Conservation (phyloP, 1,139 yeast genomes). For the Suhomyces guaymorum region DNA sequence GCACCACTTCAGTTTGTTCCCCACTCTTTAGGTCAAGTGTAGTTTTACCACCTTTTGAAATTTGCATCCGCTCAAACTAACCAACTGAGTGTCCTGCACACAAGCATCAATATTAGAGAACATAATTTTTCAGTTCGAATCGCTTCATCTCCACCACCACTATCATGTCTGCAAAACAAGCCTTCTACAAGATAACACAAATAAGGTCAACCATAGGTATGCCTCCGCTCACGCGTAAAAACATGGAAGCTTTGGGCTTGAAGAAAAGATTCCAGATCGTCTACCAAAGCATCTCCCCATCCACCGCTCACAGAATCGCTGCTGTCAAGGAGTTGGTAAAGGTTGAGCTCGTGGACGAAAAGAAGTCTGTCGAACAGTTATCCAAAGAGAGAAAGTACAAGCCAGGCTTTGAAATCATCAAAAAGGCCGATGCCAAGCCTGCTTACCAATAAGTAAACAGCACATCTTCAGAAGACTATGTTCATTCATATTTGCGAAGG, state of each 20-base stretch:
- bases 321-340: constrained; percentile 85
- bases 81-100: background rate
- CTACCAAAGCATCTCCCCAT: constrained; percentile 72
- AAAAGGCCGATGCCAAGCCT: constrained; percentile 9
- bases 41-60: no score
- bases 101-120: no score
- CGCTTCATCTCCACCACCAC: constrained; percentile 14
- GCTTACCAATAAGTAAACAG: constrained; percentile 7
- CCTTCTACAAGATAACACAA: constrained; percentile 65
- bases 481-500: no score
- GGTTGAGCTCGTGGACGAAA: constrained; percentile 69
- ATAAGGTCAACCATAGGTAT: constrained; percentile 82
- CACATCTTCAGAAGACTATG: no score
- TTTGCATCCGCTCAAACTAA: no score
- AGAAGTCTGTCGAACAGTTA: constrained; percentile 50
- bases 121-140: background rate
- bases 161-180: constrained; percentile 15
- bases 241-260: constrained; percentile 74
- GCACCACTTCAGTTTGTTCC: no score
- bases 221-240: constrained; percentile 66
- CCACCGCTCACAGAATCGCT: constrained; percentile 82
- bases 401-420: constrained; percentile 47
- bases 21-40: no score
- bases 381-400: constrained; percentile 58
- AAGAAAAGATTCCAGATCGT: constrained; percentile 71